A percentile compares a stretch with the other conserved stretches of the same genome.
These are phyloP conservation scores for Acer negundo DNA, from an alignment of 345 rosid species.

Conservation along the genomic window DNA sequence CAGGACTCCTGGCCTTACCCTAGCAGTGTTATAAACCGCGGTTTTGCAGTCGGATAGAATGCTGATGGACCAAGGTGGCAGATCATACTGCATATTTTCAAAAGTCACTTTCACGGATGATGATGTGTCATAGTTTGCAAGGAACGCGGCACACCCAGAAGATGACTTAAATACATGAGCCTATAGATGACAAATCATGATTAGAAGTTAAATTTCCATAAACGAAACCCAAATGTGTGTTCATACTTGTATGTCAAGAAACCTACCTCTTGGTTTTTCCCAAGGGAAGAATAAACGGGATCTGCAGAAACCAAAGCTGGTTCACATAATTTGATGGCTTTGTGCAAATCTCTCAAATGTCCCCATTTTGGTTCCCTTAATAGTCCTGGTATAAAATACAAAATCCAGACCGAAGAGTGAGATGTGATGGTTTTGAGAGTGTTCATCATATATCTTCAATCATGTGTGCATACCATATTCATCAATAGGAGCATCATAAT, in stretches of 20 bases:
- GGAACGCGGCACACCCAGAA: conserved; percentile 81
- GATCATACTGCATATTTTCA: conserved; percentile 54
- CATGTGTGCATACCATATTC: conserved; percentile 65
- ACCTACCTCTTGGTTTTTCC: conserved; percentile 72
- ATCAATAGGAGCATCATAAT: conserved; percentile 96
- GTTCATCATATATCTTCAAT: background rate
- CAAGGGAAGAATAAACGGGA: conserved; percentile 59
- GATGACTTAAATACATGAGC: conserved; percentile 68
- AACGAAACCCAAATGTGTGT: background rate
- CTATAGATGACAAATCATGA: conserved; percentile 30
- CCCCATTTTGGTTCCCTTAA: conserved; percentile 83
- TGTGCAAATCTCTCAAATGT: conserved; percentile 86
- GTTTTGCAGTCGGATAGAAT: conserved; percentile 90
- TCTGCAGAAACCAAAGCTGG: conserved; percentile 70
- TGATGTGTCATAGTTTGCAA: conserved; percentile 62
- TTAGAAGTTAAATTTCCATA: background rate
- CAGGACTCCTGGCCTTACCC: conserved; percentile 39
- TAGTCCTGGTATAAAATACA: conserved; percentile 47
- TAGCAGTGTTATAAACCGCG: conserved; percentile 76
- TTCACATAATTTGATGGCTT: conserved; percentile 83
- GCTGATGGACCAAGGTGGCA: conserved; percentile 94
- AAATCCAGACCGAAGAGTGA: conserved; percentile 2
- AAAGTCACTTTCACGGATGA: conserved; percentile 59
- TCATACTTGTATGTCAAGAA: background rate
- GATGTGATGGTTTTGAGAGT: background rate